Conservation (phyloP, 139 green algal genomes). For the Axilococcus clingmanii region DNA sequence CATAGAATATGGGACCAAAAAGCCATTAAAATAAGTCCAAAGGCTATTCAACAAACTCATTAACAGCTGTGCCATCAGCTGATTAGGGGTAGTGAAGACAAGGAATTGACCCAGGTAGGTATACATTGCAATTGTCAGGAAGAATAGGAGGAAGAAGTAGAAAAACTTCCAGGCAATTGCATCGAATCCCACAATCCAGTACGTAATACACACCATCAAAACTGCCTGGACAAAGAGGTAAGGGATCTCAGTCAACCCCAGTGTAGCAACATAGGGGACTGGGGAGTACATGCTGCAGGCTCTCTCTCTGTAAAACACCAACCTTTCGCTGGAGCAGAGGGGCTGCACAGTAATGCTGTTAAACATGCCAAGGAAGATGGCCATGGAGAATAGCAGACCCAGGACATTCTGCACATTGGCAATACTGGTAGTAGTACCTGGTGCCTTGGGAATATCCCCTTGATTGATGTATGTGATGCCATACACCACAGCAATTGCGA, state of each 20-base stretch:
- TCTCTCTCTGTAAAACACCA: slow-evolving; percentile 29
- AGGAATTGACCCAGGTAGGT: slow-evolving; percentile 22
- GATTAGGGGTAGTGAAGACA: slow-evolving; percentile 19
- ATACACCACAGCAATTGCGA: slow-evolving; percentile 26
- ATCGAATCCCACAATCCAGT: slow-evolving; percentile 37
- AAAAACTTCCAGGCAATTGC: slow-evolving; percentile 21
- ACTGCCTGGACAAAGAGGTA: slow-evolving; percentile 18
- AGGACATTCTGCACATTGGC: slow-evolving; percentile 37
- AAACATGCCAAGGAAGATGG: slow-evolving; percentile 41
- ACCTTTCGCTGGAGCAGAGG: slow-evolving; percentile 8
- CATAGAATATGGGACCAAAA: slow-evolving; percentile 57
- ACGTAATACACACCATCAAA: slow-evolving; percentile 22
- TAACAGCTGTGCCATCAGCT: slow-evolving; percentile 20
- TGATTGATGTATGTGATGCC: slow-evolving; percentile 30
- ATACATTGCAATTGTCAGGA: slow-evolving; percentile 14
- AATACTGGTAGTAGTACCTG: slow-evolving; percentile 1
- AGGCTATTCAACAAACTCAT: slow-evolving; percentile 34
- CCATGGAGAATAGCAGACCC: slow-evolving; percentile 24
- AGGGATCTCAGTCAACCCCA: slow-evolving; percentile 7
- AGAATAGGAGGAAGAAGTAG: slow-evolving; percentile 22
- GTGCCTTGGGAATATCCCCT: slow-evolving; percentile 2
- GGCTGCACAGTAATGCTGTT: slow-evolving; percentile 31
- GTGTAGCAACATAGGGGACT: neutral
- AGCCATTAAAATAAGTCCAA: slow-evolving; percentile 51
- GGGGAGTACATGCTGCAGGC: slow-evolving; percentile 25